These are phyloP conservation scores for Quercus tomentella DNA, from an alignment of 331 rosid species.

Conservation along the genomic window DNA sequence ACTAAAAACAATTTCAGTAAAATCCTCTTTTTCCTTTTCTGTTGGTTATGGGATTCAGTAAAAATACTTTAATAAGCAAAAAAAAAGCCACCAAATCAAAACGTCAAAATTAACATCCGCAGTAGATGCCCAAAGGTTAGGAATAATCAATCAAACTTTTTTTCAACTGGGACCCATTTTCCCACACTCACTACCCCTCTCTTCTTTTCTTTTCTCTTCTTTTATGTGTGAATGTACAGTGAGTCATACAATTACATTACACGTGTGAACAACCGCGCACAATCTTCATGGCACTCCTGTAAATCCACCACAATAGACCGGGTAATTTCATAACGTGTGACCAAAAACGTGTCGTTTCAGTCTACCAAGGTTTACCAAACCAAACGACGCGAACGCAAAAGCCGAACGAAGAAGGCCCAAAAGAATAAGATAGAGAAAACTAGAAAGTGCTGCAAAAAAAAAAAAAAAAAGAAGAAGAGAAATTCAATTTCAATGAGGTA, in stretches of 20 bases:
- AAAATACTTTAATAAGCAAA: no score
- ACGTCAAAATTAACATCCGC: not conserved
- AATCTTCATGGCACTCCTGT: no score
- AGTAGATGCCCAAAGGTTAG: not conserved
- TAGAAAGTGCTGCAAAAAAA: not conserved
- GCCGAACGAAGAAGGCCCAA: not conserved
- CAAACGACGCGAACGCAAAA: not conserved
- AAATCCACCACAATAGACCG: no score
- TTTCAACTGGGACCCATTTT: not conserved
- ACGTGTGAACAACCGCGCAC: not conserved
- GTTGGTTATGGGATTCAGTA: no score
- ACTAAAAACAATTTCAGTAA: no score
- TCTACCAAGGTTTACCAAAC: not conserved
- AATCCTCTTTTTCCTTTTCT: no score
- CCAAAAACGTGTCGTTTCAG: slow-evolving; percentile 34
- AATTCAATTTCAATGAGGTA: no score
- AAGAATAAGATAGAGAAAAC: no score
- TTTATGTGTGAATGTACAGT: no score
- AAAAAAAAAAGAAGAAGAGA: no score
- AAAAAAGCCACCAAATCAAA: not conserved
- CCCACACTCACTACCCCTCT: not conserved
- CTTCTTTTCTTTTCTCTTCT: no score
- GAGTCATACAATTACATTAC: no score
- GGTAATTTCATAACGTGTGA: not conserved
- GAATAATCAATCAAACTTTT: not conserved